phyloP scores from a whole-genome alignment of 176 grass and related monocot genomes.

The Zoysia japonica region DNA sequence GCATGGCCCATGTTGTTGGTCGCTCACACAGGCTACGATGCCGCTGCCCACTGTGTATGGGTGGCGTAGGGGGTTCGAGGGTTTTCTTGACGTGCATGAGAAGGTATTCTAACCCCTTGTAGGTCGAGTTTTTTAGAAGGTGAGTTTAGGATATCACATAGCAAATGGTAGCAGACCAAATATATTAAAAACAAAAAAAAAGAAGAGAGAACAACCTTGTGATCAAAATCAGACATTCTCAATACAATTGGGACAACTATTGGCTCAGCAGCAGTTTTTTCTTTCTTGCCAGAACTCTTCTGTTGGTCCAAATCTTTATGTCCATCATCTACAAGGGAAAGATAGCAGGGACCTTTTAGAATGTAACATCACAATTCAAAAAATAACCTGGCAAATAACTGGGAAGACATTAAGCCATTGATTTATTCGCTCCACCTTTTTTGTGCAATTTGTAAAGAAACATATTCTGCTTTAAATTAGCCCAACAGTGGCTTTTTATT shows the following conservation, averaged over 20 bases:
- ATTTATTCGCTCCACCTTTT: too few species aligned
- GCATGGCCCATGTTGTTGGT: too few species aligned
- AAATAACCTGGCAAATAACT: background rate
- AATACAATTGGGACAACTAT: conserved; percentile 89
- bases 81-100: too few species aligned
- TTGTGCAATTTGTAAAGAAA: too few species aligned
- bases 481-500: too few species aligned
- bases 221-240: conserved; percentile 98
- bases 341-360: conserved; percentile 34
- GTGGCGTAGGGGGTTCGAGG: too few species aligned
- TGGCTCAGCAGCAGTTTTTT: conserved; percentile 71
- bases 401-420: background rate
- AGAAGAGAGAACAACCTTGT: conserved; percentile 62
- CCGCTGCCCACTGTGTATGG: too few species aligned
- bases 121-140: too few species aligned
- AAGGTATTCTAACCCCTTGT: too few species aligned
- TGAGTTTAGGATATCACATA: background rate
- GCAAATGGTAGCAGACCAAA: background rate
- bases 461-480: too few species aligned
- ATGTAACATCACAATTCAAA: background rate
- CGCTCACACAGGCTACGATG: too few species aligned
- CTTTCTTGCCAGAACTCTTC: conserved; percentile 49
- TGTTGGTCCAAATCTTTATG: conserved; percentile 56
- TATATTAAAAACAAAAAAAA: background rate
- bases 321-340: conserved; percentile 46